These are phyloP conservation scores for Saccharomyces hybrid DNA, from an alignment of 1,139 yeast species.

Conservation along the genomic window DNA sequence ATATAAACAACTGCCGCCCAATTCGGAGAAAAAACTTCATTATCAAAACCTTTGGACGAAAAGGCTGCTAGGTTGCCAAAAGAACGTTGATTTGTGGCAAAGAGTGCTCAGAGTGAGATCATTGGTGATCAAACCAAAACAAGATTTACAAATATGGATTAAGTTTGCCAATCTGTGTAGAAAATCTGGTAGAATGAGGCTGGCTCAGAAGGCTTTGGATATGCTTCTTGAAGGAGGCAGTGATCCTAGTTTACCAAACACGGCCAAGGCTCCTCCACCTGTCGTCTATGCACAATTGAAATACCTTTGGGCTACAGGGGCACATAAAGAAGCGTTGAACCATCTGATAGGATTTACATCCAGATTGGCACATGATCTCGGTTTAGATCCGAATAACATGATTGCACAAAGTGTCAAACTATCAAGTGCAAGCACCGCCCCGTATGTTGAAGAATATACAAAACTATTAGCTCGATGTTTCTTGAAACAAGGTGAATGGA, in stretches of 20 bases:
- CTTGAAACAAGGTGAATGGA: constrained; percentile 98
- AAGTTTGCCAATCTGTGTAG: constrained; percentile 94
- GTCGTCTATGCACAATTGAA: constrained; percentile 95
- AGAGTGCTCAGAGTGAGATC: constrained; percentile 90
- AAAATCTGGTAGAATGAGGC: constrained; percentile 82
- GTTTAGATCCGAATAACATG: constrained; percentile 71
- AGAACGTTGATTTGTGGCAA: constrained; percentile 98
- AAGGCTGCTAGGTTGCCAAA: constrained; percentile 84
- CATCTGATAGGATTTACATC: constrained; percentile 87
- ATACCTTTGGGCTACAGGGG: constrained; percentile 95
- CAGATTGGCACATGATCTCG: constrained; percentile 81
- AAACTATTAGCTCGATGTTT: constrained; percentile 86
- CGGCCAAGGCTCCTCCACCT: constrained; percentile 85
- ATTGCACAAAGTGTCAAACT: constrained; percentile 50
- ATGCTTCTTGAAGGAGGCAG: constrained; percentile 53
- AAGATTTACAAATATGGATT: constrained; percentile 97
- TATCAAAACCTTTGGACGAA: constrained; percentile 93
- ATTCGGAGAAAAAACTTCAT: constrained; percentile 66
- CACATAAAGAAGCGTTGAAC: constrained; percentile 74
- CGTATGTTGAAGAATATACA: constrained; percentile 80
- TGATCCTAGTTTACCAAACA: constrained; percentile 44
- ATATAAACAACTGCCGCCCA: constrained; percentile 77
- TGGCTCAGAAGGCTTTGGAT: constrained; percentile 88
- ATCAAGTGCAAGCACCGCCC: constrained; percentile 51
- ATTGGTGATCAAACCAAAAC: constrained; percentile 89